A percentile compares a stretch with the other conserved stretches of the same genome.
Conservation (phyloP, 208 protist species). For the Trichomonas vaginalis region DNA sequence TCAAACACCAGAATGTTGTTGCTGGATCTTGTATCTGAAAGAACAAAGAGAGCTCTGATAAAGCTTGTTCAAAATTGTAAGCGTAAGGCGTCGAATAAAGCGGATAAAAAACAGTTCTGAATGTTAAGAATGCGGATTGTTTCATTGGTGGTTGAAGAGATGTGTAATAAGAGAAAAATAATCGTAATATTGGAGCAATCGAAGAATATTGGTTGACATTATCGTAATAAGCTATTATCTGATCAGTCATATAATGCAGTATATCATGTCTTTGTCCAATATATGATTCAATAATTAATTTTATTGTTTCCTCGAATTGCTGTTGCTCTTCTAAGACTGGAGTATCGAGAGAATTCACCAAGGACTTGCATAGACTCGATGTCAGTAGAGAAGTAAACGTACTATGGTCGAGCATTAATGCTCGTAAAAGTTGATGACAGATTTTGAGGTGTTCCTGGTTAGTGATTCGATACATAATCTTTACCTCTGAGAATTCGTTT, state of each 20-base stretch:
- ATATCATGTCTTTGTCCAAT: not conserved
- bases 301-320: not conserved
- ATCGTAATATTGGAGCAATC: not conserved
- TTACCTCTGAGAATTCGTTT: not conserved
- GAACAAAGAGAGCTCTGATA: not conserved
- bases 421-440: not conserved
- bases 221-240: not conserved
- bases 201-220: not conserved
- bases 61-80: not conserved
- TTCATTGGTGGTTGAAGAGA: not conserved
- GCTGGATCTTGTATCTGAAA: not conserved
- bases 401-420: not conserved
- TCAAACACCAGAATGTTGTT: not conserved
- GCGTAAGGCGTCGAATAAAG: not conserved
- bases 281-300: not conserved
- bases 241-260: not conserved
- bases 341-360: not conserved
- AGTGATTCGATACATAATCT: not conserved
- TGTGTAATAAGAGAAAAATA: not conserved
- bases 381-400: not conserved
- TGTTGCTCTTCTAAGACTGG: not conserved
- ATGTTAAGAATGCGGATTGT: not conserved
- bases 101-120: constrained; percentile 8
- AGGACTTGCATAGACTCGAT: not conserved
- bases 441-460: not conserved